phyloP scores from a whole-genome alignment of 2,329 filamentous ascomycete species.

The Zasmidium citrigriseum region DNA sequence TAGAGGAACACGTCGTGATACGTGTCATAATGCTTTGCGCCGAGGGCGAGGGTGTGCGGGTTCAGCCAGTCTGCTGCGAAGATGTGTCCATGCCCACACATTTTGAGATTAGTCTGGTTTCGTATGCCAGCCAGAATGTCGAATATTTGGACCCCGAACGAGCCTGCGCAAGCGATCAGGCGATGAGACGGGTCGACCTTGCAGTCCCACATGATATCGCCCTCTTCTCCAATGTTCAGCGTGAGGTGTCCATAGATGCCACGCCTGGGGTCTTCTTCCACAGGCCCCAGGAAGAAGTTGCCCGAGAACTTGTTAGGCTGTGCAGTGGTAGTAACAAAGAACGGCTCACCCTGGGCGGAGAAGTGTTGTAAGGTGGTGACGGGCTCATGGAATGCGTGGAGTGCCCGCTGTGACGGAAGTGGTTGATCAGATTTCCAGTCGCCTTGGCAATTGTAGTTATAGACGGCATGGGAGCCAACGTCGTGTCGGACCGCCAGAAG shows the following conservation, averaged over 20 bases:
- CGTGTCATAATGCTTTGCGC: neutral
- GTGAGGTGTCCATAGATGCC: neutral
- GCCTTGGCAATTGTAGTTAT: neutral
- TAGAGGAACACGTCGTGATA: constrained; percentile 17
- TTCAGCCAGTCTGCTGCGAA: constrained; percentile 2
- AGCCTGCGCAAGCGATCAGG: constrained; percentile 6
- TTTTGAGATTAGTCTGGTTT: no score
- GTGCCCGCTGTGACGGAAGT: neutral
- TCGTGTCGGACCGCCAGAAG: constrained; percentile 2
- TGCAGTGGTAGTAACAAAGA: constrained; percentile 4
- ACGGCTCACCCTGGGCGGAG: neutral
- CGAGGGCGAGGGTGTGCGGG: neutral
- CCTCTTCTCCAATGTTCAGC: constrained; percentile 1
- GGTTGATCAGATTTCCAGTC: neutral
- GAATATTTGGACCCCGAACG: neutral
- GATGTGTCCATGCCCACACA: neutral
- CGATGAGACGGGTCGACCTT: constrained; percentile 1
- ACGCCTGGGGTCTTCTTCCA: neutral
- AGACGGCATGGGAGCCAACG: constrained; percentile 2
- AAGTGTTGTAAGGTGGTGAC: neutral
- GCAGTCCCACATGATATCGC: constrained; percentile 12
- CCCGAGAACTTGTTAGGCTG: neutral
- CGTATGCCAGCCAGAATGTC: neutral
- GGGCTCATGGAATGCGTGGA: constrained; percentile 9
- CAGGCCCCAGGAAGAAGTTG: constrained; percentile 1